phyloP scores from a whole-genome alignment of 2,329 filamentous ascomycete species.

The Huntiella omanensis region DNA sequence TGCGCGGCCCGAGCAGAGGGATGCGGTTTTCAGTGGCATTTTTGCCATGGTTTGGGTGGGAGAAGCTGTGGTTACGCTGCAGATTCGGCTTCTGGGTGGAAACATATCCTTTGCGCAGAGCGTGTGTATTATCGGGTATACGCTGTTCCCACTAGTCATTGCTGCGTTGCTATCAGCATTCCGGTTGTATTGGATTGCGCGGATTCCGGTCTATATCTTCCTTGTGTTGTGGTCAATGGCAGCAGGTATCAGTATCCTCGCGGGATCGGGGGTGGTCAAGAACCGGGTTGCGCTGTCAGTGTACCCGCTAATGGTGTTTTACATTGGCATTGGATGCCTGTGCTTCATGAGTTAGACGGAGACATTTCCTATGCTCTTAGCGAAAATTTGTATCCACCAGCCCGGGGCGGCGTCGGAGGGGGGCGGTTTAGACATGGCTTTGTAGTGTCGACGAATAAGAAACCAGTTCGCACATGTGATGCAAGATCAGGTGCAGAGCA shows the following conservation, averaged over 20 bases:
- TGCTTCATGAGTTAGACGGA: slow-evolving; percentile 75
- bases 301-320: slow-evolving; percentile 89
- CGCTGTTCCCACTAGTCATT: slow-evolving; percentile 88
- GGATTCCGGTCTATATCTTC: slow-evolving; percentile 79
- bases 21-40: slow-evolving; percentile 82
- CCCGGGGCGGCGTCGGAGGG: too few species aligned
- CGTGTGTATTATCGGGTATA: slow-evolving; percentile 95
- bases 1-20: slow-evolving; percentile 61
- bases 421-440: too few species aligned
- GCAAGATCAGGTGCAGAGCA: too few species aligned
- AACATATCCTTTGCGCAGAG: slow-evolving; percentile 98
- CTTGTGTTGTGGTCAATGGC: slow-evolving; percentile 85
- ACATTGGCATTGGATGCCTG: slow-evolving; percentile 76
- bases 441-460: too few species aligned
- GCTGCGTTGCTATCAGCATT: slow-evolving; percentile 78
- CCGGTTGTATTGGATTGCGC: slow-evolving; percentile 55
- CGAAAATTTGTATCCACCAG: too few species aligned
- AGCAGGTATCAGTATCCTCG: slow-evolving; percentile 86
- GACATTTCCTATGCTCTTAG: too few species aligned
- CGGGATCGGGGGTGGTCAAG: slow-evolving; percentile 86
- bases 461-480: too few species aligned
- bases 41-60: slow-evolving; percentile 96
- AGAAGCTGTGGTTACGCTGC: slow-evolving; percentile 88
- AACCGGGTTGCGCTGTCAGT: slow-evolving; percentile 88
- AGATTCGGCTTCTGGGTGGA: slow-evolving; percentile 89